Base-by-base conservation (phyloP, 768 basidiomycete genomes). In the Boletus huronensis region DNA sequence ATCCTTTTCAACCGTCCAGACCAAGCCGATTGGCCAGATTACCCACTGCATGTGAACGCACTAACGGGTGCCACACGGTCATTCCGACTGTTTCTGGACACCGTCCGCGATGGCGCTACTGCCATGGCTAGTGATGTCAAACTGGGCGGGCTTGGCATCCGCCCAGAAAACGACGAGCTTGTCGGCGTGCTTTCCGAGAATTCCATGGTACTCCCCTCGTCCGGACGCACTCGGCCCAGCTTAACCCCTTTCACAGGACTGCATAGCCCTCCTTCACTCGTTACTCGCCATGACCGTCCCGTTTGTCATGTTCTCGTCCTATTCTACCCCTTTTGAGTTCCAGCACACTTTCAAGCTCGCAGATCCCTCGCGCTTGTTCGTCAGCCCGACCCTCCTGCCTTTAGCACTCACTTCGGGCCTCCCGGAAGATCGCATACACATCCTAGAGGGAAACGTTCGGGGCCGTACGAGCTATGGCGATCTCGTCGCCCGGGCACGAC, bases 131-230 rank as follows among this genome's bases (percentile, higher is more conserved):
- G 71, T n/a, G 74, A 79, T 6, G 54, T 70, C 13, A 58, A 70
- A 0, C 65, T 77, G 17, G 85, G 85, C 0, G 86, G 88, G 0
- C 71, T 87, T 1, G 85, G 79, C 0, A 63, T 90, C 11, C 62
- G 68, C 6, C 66, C 68, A 0, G 73, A 72, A 39, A 72, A 77
- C 19, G 75, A 74, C 0, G 84, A 87, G 49, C 79, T 88, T 23
- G 75, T 89, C 19, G 89, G 86, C 6, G 80, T 91, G 16, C 77
- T 89, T 64, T 82, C 81, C 67, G 78, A 85, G 43, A 91, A 90
- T 64, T 84, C 79, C 34, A 64, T 83, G 66, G 89, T 88, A 69
- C 67, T 6, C 16, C 43, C 36, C 32, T 48, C 29, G 3, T 8
- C 29, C 11, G 0, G 11, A 17, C 13, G 32, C 14, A 29, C 52